Conservation (phyloP, 78 protist genomes). For the Dictyostelium firmibasis region DNA sequence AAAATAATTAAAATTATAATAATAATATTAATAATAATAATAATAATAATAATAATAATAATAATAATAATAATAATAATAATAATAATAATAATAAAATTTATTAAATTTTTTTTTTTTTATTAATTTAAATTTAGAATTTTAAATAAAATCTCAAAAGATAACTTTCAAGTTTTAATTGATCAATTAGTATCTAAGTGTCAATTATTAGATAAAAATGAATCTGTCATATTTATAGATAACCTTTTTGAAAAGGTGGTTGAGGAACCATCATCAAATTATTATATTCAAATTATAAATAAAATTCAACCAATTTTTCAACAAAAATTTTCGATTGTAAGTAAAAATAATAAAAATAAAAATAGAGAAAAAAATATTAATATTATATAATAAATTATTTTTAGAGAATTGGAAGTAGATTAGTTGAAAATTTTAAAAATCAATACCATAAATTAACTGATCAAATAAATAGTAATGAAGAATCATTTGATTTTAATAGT, state of each 20-base stretch:
- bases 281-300: background rate
- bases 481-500: background rate
- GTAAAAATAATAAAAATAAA: background rate
- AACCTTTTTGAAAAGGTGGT: slow-evolving; percentile 25
- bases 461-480: background rate
- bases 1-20: background rate
- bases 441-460: background rate
- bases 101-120: background rate
- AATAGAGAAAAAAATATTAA: background rate
- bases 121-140: slow-evolving; percentile 1
- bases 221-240: background rate
- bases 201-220: background rate
- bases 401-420: background rate
- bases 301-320: slow-evolving; percentile 20
- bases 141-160: slow-evolving; percentile 24
- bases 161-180: slow-evolving; percentile 28
- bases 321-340: slow-evolving; percentile 1
- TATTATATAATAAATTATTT: background rate
- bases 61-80: background rate
- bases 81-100: background rate
- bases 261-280: background rate
- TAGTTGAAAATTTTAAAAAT: slow-evolving; percentile 1
- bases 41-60: background rate
- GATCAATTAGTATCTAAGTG: slow-evolving; percentile 47
- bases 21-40: background rate